Evolutionary conservation across 495 filamentous ascomycete species (phyloP).

Genomic region (Talaromyces borbonicus): DNA sequence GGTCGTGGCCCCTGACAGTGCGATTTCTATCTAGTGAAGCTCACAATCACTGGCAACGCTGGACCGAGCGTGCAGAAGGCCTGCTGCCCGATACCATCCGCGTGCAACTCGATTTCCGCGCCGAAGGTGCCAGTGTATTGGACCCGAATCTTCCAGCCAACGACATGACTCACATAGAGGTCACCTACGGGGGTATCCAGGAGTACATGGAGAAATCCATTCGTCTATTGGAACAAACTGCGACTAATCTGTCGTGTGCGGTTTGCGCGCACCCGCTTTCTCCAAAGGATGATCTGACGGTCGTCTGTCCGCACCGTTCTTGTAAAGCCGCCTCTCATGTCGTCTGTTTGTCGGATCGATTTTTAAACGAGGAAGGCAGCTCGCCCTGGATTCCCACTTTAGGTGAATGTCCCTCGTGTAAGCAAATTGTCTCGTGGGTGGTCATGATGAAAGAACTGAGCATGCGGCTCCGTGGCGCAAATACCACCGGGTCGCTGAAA

Average conservation of each 20-base stretch:
- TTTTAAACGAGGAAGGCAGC: constrained; percentile 40
- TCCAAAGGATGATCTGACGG: constrained; percentile 40
- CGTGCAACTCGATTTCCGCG: constrained; percentile 45
- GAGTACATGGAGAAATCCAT: constrained; percentile 62
- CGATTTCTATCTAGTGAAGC: constrained; percentile 72
- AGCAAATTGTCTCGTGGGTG: constrained; percentile 53
- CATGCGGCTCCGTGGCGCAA: constrained; percentile 55
- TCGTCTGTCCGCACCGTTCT: constrained; percentile 55
- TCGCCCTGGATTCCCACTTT: constrained; percentile 50
- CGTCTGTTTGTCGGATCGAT: constrained; percentile 59
- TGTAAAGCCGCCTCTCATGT: constrained; percentile 68
- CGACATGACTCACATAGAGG: constrained; percentile 45
- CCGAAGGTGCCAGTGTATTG: constrained; percentile 1
- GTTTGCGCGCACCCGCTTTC: constrained; percentile 48
- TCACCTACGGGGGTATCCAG: constrained; percentile 57
- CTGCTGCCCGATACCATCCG: constrained; percentile 39
- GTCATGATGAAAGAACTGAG: constrained; percentile 74
- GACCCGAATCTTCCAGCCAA: constrained; percentile 1
- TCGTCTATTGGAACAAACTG: constrained; percentile 41
- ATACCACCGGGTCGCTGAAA: constrained; percentile 54
- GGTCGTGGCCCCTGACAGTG: constrained; percentile 68
- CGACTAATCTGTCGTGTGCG: constrained; percentile 38
- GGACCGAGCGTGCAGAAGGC: constrained; percentile 40
- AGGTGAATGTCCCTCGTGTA: constrained; percentile 68
- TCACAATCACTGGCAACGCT: constrained; percentile 53